phyloP scores from a whole-genome alignment of 2,329 filamentous ascomycete genomes.

The Calonectria fujianensis region DNA sequence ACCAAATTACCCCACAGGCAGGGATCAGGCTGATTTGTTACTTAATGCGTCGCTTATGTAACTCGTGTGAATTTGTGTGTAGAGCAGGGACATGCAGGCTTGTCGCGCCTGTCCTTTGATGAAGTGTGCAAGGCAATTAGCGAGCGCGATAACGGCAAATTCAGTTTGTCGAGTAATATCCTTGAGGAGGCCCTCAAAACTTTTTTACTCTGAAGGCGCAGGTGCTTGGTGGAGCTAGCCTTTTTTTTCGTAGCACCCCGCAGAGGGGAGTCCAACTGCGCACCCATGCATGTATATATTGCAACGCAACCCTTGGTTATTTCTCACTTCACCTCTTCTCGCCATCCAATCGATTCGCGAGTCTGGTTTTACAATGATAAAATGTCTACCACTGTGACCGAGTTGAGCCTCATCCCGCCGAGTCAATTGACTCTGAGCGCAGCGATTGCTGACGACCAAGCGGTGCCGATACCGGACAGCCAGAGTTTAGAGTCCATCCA shows the following conservation, averaged over 20 bases:
- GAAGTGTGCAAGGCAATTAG: not conserved
- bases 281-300: not conserved
- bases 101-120: not conserved
- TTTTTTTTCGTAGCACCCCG: not conserved
- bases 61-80: not conserved
- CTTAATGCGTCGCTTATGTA: slow-evolving; percentile 2
- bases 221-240: not conserved
- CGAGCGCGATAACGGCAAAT: not conserved
- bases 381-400: slow-evolving; percentile 12
- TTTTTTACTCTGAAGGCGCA: not conserved
- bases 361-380: too few relatives aligned
- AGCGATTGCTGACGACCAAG: not conserved
- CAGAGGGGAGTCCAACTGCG: not conserved
- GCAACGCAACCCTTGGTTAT: too few relatives aligned
- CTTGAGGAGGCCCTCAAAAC: too few relatives aligned
- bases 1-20: not conserved
- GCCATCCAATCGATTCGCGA: not conserved
- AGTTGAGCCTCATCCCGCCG: not conserved
- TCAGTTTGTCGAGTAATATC: not conserved
- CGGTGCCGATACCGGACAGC: not conserved
- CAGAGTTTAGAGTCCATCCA: not conserved
- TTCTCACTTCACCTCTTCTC: not conserved
- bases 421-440: not conserved
- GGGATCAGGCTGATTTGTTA: not conserved
- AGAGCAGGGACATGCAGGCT: not conserved